Base-by-base conservation (phyloP, 768 basidiomycete species). In the Macrolepiota fuliginosa region DNA sequence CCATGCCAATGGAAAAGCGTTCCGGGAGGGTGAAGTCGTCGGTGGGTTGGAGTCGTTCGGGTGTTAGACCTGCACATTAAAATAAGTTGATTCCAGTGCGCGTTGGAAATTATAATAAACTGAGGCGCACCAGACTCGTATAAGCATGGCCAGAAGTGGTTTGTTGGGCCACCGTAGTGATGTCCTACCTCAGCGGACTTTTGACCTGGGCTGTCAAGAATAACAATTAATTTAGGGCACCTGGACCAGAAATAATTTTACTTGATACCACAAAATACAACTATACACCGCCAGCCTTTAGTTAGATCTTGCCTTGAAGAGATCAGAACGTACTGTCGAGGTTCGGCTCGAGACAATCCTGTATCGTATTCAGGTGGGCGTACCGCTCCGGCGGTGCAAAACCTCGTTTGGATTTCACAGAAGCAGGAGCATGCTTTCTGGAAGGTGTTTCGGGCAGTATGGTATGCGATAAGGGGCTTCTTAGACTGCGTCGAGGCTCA, bases 221-320 rank as follows among this genome's bases (percentile, higher is more conserved):
- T 17, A 39, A 1, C 25, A 22, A 24, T 24, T 11, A 24, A 15
- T 7, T 45, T 45, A 22, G 5, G 15, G 17, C 53, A 42, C 47
- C 37, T 40, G 3, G 56, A 56, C 13, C 39, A 49, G 12, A 13
- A 35, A 53, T 27, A 35, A 15, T 64, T 79, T 57, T 64, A 92
- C 92, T 93, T 95, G 53, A 94, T 92, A 7, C 93, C 92, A 67
- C 91, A 93, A 65, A 94, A 92, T 13, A 93, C 65, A 24, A 94
- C 91, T 94, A 39, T 3, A 42, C 1, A 24, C 5, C 13, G 24
- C 9, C 0, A 12, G 15, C n/a, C 19, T 32, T n/a, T n/a, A 37
- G 13, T 47, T 29, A 27, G 39, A 19, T 58, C 7, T 6, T 27
- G 2, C 12, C 2, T n/a, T 54, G 17, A 32, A 27, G 5, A 52